Conservation (phyloP, 2,329 filamentous ascomycete genomes). For the Monosporascus sp. region DNA sequence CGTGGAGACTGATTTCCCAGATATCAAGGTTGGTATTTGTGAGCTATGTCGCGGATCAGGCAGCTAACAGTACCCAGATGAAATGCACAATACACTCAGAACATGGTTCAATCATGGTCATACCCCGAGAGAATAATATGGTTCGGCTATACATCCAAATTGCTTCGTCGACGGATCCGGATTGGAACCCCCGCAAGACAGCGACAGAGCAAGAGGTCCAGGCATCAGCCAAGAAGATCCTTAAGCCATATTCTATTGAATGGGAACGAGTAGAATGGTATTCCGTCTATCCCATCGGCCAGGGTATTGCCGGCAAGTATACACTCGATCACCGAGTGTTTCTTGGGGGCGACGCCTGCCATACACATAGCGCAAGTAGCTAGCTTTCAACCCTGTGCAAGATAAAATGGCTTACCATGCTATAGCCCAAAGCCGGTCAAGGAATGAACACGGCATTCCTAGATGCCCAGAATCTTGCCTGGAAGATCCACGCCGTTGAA, state of each 20-base stretch:
- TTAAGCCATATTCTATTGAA: slow-evolving; percentile 61
- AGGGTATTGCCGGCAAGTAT: slow-evolving; percentile 64
- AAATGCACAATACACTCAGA: slow-evolving; percentile 72
- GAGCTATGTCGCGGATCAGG: neutral
- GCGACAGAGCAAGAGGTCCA: slow-evolving; percentile 61
- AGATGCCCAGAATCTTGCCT: slow-evolving; percentile 83
- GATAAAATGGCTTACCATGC: slow-evolving; percentile 19
- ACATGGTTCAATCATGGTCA: slow-evolving; percentile 73
- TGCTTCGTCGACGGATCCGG: slow-evolving; percentile 52
- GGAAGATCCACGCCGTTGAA: slow-evolving; percentile 93
- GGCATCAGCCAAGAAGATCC: slow-evolving; percentile 57
- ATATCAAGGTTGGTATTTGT: slow-evolving; percentile 57
- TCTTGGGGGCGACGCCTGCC: slow-evolving; percentile 71
- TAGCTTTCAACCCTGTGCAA: neutral
- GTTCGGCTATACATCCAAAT: slow-evolving; percentile 68
- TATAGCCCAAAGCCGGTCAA: slow-evolving; percentile 69
- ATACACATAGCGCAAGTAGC: slow-evolving; percentile 63
- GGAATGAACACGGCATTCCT: slow-evolving; percentile 78
- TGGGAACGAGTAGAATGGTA: slow-evolving; percentile 69
- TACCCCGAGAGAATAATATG: slow-evolving; percentile 64
- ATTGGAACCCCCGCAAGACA: slow-evolving; percentile 57
- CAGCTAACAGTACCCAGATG: slow-evolving; percentile 51
- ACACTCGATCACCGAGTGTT: slow-evolving; percentile 66
- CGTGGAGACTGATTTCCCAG: slow-evolving; percentile 67
- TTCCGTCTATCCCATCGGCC: slow-evolving; percentile 71